phyloP scores from a whole-genome alignment of 225 moss, liverwort and hornwort species.

The Anthoceros angustus region DNA sequence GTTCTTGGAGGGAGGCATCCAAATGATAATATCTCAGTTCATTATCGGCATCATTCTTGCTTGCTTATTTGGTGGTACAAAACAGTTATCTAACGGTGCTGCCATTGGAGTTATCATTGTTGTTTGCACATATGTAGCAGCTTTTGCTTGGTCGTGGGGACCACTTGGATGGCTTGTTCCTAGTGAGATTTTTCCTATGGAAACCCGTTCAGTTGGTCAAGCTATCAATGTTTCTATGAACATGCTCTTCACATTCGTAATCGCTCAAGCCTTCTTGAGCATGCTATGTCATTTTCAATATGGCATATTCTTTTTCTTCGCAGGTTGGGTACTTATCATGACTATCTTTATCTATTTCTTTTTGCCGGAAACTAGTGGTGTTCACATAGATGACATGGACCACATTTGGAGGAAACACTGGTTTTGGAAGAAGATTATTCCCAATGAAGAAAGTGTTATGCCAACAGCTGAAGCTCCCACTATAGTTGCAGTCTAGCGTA shows the following conservation, averaged over 20 bases:
- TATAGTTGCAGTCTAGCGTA: too few species aligned
- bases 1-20: constrained; percentile 38
- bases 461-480: not conserved
- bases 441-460: constrained; percentile 5
- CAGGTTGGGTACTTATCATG: constrained; percentile 35
- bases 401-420: constrained; percentile 53
- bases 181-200: constrained; percentile 45
- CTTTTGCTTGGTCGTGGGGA: constrained; percentile 71
- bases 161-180: constrained; percentile 57
- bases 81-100: constrained; percentile 10
- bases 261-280: constrained; percentile 54
- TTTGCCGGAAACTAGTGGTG: constrained; percentile 60
- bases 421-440: constrained; percentile 48
- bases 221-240: constrained; percentile 40
- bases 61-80: not conserved
- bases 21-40: constrained; percentile 52
- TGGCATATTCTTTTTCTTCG: constrained; percentile 58
- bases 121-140: constrained; percentile 35
- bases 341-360: constrained; percentile 33
- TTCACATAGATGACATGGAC: constrained; percentile 49
- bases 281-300: constrained; percentile 40
- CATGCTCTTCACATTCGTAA: constrained; percentile 50
- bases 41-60: not conserved
- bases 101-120: constrained; percentile 22
- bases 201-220: constrained; percentile 58